Conservation (phyloP, 441 rosid species). For the Brassica hybrid region DNA sequence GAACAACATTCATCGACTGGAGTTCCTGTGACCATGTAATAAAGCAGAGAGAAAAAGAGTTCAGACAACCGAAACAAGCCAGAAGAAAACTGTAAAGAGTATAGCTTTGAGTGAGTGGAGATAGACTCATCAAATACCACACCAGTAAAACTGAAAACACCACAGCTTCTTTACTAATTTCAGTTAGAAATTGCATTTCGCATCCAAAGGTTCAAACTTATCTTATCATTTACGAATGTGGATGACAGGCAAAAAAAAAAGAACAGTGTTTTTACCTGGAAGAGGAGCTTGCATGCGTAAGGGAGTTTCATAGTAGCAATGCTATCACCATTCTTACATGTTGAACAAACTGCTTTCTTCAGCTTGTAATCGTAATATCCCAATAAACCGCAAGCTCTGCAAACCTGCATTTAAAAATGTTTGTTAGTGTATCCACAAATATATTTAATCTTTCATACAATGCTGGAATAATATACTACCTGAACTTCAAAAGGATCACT, state of each 20-base stretch:
- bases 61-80: neutral
- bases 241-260: no score
- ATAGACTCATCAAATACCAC: no score
- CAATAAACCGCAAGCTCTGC: conserved; percentile 84
- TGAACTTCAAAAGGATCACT: conserved; percentile 98
- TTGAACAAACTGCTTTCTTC: conserved; percentile 76
- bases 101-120: neutral
- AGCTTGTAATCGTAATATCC: conserved; percentile 89
- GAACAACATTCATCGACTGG: neutral
- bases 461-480: conserved; percentile 46
- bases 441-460: neutral
- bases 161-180: neutral
- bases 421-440: neutral
- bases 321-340: conserved; percentile 83
- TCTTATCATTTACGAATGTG: no score
- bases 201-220: neutral
- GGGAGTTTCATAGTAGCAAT: conserved; percentile 89
- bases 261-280: conserved; percentile 57
- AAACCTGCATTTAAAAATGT: conserved; percentile 57
- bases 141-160: neutral
- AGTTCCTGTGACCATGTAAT: conserved; percentile 54
- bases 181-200: neutral
- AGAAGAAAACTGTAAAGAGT: neutral
- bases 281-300: conserved; percentile 93
- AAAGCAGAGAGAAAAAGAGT: neutral